Evolutionary conservation across 1,284 basidiomycete genomes (phyloP).

Genomic region (Rhizoctonia solani): DNA sequence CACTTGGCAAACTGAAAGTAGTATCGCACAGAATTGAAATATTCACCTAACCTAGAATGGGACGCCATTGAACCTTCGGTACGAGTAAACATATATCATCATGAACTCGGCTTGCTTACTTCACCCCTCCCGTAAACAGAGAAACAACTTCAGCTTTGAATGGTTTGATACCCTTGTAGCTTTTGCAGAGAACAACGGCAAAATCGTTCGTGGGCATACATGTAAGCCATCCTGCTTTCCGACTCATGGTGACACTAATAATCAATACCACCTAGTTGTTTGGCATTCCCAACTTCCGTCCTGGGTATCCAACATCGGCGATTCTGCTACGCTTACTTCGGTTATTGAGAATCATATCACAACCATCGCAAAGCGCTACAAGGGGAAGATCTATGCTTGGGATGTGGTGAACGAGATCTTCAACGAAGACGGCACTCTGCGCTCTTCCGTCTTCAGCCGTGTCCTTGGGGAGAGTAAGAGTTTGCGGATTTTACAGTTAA

Average conservation of each 20-base stretch:
- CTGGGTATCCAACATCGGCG: constrained; percentile 26
- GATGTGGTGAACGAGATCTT: constrained; percentile 29
- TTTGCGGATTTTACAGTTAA: background rate
- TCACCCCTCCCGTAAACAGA: constrained; percentile 28
- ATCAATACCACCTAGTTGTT: constrained; percentile 1
- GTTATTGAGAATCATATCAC: constrained; percentile 33
- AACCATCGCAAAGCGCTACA: constrained; percentile 12
- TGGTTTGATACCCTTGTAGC: constrained; percentile 19
- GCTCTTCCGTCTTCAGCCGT: constrained; percentile 33
- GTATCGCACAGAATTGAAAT: background rate
- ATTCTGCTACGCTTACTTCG: constrained; percentile 4
- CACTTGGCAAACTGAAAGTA: too few species aligned
- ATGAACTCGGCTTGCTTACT: too few species aligned
- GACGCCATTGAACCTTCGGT: constrained; percentile 24
- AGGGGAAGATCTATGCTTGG: constrained; percentile 30
- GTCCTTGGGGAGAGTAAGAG: constrained; percentile 30
- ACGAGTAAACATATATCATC: too few species aligned
- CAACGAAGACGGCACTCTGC: constrained; percentile 37
- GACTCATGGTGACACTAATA: background rate
- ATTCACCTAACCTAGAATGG: constrained; percentile 17
- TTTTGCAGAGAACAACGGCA: constrained; percentile 28
- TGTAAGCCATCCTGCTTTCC: background rate
- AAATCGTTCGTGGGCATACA: constrained; percentile 26
- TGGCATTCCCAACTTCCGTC: constrained; percentile 29
- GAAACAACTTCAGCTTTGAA: constrained; percentile 35